These are phyloP conservation scores for Aspergillus sp. DNA, from an alignment of 2,329 filamentous ascomycete species.

Conservation along the genomic window DNA sequence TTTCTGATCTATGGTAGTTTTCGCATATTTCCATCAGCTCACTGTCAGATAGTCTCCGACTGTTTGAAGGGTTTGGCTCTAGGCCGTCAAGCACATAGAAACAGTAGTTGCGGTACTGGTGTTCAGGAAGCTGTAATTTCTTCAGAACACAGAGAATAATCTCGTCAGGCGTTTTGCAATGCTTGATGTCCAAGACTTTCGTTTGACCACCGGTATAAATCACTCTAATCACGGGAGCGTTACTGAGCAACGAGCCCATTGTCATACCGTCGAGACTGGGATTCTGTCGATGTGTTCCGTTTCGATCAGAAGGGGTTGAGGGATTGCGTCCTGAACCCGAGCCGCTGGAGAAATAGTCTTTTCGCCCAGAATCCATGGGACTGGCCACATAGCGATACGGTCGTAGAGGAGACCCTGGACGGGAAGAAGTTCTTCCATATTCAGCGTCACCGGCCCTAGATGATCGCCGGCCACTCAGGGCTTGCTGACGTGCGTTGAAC, in stretches of 20 bases:
- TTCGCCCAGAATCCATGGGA: constrained; percentile 54
- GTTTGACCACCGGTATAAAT: constrained; percentile 90
- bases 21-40: constrained; percentile 91
- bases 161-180: constrained; percentile 87
- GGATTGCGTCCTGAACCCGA: constrained; percentile 56
- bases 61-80: constrained; percentile 77
- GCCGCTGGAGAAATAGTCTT: constrained; percentile 59
- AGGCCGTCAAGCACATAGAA: constrained; percentile 90
- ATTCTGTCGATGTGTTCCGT: constrained; percentile 73
- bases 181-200: constrained; percentile 89
- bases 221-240: constrained; percentile 86
- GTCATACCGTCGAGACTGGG: constrained; percentile 83
- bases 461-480: constrained; percentile 61
- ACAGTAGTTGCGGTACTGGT: constrained; percentile 92
- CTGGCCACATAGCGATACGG: constrained; percentile 61
- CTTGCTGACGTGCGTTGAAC: constrained; percentile 54
- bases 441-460: constrained; percentile 48
- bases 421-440: constrained; percentile 60
- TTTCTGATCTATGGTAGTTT: constrained; percentile 78
- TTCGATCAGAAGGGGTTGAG: constrained; percentile 64
- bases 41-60: constrained; percentile 77
- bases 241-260: constrained; percentile 79
- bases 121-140: constrained; percentile 84
- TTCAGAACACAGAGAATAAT: constrained; percentile 85
- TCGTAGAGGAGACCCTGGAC: constrained; percentile 70